Percentiles rank a stretch among this genome's conserved stretches.
Conservation (phyloP, 169 alveolate species). For the Plasmodium gonderi region DNA sequence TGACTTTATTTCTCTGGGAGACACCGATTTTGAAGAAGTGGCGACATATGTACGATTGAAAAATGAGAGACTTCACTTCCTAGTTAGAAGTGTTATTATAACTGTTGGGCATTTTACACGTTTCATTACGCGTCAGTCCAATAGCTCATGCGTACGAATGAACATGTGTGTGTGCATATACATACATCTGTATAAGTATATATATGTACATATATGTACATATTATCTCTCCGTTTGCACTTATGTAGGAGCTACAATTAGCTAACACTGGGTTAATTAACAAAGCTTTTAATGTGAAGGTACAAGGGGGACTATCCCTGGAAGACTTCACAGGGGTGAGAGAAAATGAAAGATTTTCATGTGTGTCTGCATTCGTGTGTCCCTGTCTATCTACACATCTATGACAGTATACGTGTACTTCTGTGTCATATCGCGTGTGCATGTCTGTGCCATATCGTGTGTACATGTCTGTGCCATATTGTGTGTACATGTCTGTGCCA, state of each 20-base stretch:
- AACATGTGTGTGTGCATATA: background rate
- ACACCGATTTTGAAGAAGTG: slow-evolving; percentile 88
- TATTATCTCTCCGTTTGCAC: background rate
- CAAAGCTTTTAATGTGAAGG: slow-evolving; percentile 21
- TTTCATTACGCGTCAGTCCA: no score
- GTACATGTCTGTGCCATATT: slow-evolving; percentile 26
- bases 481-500: background rate
- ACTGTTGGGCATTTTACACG: no score
- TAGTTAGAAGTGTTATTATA: background rate
- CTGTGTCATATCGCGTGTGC: slow-evolving; percentile 72
- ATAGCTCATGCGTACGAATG: background rate
- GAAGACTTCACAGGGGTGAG: slow-evolving; percentile 59
- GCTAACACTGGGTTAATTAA: background rate
- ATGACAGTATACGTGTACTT: slow-evolving; percentile 45
- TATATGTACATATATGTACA: background rate
- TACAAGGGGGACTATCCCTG: slow-evolving; percentile 16
- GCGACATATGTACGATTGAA: slow-evolving; percentile 81
- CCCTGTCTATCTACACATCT: slow-evolving; percentile 15
- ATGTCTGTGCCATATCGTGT: slow-evolving; percentile 42
- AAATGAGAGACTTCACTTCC: background rate
- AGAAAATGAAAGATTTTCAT: background rate
- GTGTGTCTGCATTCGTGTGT: background rate
- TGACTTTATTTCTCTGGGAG: slow-evolving; percentile 86
- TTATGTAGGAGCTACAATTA: slow-evolving; percentile 30
- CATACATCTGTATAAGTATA: background rate